Percentiles rank a stretch among this genome's conserved stretches.
Conservation (phyloP, 306 rosid genomes). For the Trifolium dubium region DNA sequence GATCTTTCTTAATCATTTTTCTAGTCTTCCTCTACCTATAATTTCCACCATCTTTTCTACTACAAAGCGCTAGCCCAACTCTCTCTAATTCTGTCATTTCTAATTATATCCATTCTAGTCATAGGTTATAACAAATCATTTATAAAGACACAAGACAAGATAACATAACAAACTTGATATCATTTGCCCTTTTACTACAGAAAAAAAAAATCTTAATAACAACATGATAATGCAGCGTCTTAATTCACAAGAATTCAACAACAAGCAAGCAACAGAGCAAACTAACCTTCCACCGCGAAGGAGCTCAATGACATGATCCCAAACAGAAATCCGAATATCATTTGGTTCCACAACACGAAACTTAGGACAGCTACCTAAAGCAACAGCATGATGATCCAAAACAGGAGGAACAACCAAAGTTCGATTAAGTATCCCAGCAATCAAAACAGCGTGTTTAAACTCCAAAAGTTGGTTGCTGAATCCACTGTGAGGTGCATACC, state of each 20-base stretch:
- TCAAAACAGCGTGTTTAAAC: conserved; percentile 68
- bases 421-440: conserved; percentile 78
- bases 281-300: conserved; percentile 60
- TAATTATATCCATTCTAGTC: not conserved
- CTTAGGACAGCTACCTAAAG: conserved; percentile 89
- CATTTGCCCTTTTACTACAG: too few species aligned
- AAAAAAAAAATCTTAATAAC: not conserved
- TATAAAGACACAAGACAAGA: not conserved
- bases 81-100: too few species aligned
- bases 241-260: not conserved
- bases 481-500: conserved; percentile 91
- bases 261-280: not conserved
- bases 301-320: conserved; percentile 81
- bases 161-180: conserved; percentile 1
- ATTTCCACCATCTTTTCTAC: too few species aligned
- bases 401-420: conserved; percentile 81
- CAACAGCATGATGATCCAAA: conserved; percentile 87
- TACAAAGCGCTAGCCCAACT: too few species aligned
- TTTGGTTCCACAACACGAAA: conserved; percentile 61
- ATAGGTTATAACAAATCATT: not conserved
- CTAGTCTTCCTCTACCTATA: too few species aligned
- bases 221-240: not conserved
- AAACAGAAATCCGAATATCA: conserved; percentile 66
- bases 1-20: too few species aligned
- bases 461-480: conserved; percentile 89